Evolutionary conservation across 176 grass and related monocot genomes (phyloP), one percentile per base, ranked within the genome.

Genomic region (Tuctoria greenei): DNA sequence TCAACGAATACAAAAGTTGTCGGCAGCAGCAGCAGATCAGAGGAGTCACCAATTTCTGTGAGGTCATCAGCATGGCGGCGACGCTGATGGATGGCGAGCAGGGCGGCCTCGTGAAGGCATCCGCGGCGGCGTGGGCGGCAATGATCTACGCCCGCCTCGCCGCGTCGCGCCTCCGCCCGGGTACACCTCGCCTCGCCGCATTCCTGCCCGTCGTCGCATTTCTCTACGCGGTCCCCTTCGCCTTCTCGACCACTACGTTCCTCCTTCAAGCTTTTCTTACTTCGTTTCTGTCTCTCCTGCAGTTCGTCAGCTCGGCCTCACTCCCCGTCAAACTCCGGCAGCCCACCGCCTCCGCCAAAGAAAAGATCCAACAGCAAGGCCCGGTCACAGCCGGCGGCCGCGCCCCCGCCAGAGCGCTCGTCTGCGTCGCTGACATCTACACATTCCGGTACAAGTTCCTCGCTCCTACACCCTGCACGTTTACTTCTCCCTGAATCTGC

Each of bases 241-340:
- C 62, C 67, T 89, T 93, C 80, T 81, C 83, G 37, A 83, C 83
- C 37, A 47, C 79, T 67, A 67, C 73, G n/a, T 74, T 89, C 80
- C 86, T 61, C 82, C 79, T 86, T 88, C 82, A 92, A 86, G 61
- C 24, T 93, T 7, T 76, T 93, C 67, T 83, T 93, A 45, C 90
- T 93, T 75, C 86, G 0, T n/a, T 73, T 45, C 79, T 85, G 10
- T 43, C 79, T 20, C 80, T 86, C 71, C 64, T 67, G 13, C 59
- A 52, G 13, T 93, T 89, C 54, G 59, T 93, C 67, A 81, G 47
- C 55, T 74, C 76, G 2, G 80, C 90, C 12, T 71, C 72, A n/a
- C 83, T 93, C 44, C 90, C 90, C 0, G 80, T 93, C 60, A 93
- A 93, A 69, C 66, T 86, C 41, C 64, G 11, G 27, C 25, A 9